These are phyloP conservation scores for Populus pruinosa DNA, from an alignment of 345 rosid genomes.

Conservation along the genomic window DNA sequence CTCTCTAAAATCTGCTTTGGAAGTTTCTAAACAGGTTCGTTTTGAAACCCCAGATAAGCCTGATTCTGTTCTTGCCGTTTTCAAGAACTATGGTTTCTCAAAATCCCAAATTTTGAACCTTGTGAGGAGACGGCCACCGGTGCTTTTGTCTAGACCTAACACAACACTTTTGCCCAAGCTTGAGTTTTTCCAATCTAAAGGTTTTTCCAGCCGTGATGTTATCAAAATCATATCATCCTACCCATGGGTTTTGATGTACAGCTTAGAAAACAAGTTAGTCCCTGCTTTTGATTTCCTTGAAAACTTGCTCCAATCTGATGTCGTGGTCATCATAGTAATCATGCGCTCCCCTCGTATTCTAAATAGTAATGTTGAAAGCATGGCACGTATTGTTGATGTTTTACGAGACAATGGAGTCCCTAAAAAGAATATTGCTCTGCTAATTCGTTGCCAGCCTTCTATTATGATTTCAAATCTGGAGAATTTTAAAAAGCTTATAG, in stretches of 20 bases:
- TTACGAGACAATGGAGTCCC: slow-evolving; percentile 17
- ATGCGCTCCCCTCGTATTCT: neutral
- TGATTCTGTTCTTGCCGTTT: neutral
- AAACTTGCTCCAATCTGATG: neutral
- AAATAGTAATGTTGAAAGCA: neutral
- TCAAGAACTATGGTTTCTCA: neutral
- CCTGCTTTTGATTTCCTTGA: slow-evolving; percentile 14
- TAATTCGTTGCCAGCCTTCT: neutral
- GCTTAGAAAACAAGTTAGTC: slow-evolving; percentile 4
- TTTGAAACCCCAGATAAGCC: neutral
- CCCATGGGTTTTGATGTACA: neutral
- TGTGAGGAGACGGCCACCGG: neutral
- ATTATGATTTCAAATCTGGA: neutral
- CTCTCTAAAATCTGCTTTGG: slow-evolving; percentile 1
- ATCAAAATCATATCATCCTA: neutral
- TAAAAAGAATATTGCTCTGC: neutral
- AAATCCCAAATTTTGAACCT: neutral
- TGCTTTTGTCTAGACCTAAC: neutral
- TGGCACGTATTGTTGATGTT: neutral
- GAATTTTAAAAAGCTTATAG: neutral
- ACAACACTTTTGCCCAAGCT: slow-evolving; percentile 8
- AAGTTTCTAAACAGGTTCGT: neutral
- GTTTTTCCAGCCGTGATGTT: slow-evolving; percentile 11
- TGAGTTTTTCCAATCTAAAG: slow-evolving; percentile 17
- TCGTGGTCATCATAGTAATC: neutral